Evolutionary conservation across 2,329 filamentous ascomycete genomes (phyloP).

Genomic region (Rutstroemia sp.): DNA sequence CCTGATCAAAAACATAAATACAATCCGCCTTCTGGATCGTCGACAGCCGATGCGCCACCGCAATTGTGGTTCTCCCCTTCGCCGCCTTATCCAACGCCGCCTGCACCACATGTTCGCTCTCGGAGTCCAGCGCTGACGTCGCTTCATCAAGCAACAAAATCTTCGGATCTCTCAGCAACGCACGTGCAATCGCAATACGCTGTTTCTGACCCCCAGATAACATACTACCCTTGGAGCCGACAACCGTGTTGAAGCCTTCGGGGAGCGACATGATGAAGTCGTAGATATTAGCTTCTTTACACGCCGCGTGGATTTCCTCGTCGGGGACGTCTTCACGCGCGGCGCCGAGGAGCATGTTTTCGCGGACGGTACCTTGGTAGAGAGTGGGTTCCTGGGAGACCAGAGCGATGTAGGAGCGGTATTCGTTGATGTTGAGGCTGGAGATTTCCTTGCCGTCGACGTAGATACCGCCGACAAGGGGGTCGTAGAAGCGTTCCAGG

Average conservation of each 20-base stretch:
- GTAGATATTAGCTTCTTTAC: conserved; percentile 86
- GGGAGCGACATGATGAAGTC: conserved; percentile 57
- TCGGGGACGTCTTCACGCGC: conserved; percentile 61
- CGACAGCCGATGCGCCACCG: conserved; percentile 83
- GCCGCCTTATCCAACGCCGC: conserved; percentile 74
- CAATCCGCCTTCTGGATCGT: conserved; percentile 93
- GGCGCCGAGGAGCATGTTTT: conserved; percentile 81
- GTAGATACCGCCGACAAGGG: conserved; percentile 69
- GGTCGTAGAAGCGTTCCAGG: conserved; percentile 91
- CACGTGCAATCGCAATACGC: conserved; percentile 82
- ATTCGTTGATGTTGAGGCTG: conserved; percentile 74
- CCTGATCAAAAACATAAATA: conserved; percentile 95
- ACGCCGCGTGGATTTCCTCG: conserved; percentile 66
- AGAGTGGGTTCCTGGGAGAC: conserved; percentile 92
- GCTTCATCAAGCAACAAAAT: conserved; percentile 80
- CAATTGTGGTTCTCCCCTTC: conserved; percentile 82
- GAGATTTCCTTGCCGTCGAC: conserved; percentile 80
- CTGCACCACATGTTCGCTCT: conserved; percentile 74
- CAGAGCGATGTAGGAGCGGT: conserved; percentile 75
- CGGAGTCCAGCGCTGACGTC: conserved; percentile 68
- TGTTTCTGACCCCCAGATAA: conserved; percentile 92
- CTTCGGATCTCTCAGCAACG: conserved; percentile 83
- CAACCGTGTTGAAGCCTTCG: conserved; percentile 69
- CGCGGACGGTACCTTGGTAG: conserved; percentile 84
- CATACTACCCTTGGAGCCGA: conserved; percentile 80